Evolutionary conservation across 331 rosid genomes (phyloP), one percentile per base, ranked within the genome.

Genomic region (Prunus yedoensis): DNA sequence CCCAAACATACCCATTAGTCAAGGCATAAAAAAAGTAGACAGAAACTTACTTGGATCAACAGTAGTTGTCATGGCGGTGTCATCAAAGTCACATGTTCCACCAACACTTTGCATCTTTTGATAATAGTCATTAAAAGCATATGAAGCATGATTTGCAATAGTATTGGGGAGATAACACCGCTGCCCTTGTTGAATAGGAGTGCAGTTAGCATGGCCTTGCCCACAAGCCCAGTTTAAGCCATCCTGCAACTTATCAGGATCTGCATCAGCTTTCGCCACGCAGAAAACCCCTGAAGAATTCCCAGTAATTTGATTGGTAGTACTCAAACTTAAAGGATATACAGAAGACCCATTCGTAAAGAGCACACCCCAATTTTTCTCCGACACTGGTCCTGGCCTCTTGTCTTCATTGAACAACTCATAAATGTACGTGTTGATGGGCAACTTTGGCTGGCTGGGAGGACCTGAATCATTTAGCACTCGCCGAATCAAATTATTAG

Each of bases 181-280:
- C 73, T 80, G 82, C 49, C 93, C 98, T 9, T 70, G 38, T 82
- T 94, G 99, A 82, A 94, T 84, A 15, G 97, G 92, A 6, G 74
- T 73, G 65, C 99, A 94, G 71, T 88, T 88, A 7, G 96, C 99
- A 61, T 85, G 89, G 65, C 99, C 97, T 80, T 86, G 96, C 45
- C 97, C 99, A 70, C 97, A 91, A n/a, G 99, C 99, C 99, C 99
- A 94, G 74, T 76, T 89, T 76, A 94, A 51, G 59, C 91, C 97
- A 43, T 81, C 92, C 83, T 86, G 84, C 76, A 94, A 82, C 85
- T 92, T 89, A 49, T 91, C 96, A 63, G 88, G 72, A 75, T 87
- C 93, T 3, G 85, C 89, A 47, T 84, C 92, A 61, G 85, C 86
- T 83, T 89, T 91, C 2, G 88, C 93, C 71, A 91, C 93, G 60